phyloP scores from a whole-genome alignment of 495 filamentous ascomycete genomes.

The Evansstolkia leycettana region DNA sequence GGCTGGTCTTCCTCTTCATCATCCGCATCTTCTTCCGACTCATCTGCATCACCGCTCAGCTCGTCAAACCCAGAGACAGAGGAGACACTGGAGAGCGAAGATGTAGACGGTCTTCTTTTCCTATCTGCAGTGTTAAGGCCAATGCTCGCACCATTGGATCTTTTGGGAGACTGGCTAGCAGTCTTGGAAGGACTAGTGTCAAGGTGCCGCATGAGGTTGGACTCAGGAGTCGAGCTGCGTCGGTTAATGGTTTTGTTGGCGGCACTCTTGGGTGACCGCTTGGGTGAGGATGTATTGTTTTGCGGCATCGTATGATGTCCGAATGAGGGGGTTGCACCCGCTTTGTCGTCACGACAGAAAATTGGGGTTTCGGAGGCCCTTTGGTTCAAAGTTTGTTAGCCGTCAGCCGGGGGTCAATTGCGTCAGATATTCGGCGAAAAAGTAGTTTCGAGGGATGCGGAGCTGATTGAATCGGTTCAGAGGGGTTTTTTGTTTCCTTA shows the following conservation, averaged over 20 bases:
- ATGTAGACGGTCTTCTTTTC: slow-evolving; percentile 29
- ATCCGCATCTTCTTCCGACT: slow-evolving; percentile 37
- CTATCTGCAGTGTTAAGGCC: slow-evolving; percentile 13
- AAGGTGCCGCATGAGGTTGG: slow-evolving; percentile 6
- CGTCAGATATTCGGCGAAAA: slow-evolving; percentile 8
- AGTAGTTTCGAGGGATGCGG: background rate
- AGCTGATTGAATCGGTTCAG: background rate
- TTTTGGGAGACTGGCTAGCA: slow-evolving; percentile 13
- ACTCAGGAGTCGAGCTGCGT: background rate
- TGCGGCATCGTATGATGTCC: slow-evolving; percentile 15
- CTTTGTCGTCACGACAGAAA: background rate
- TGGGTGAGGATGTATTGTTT: slow-evolving; percentile 15
- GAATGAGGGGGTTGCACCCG: background rate
- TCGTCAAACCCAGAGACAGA: slow-evolving; percentile 28
- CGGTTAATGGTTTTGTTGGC: slow-evolving; percentile 14
- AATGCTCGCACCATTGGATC: slow-evolving; percentile 12
- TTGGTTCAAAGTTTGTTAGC: slow-evolving; percentile 13
- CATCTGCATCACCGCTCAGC: slow-evolving; percentile 26
- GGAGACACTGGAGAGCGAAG: slow-evolving; percentile 32
- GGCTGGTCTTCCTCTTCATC: slow-evolving; percentile 40
- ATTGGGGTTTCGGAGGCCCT: background rate
- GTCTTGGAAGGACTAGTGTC: slow-evolving; percentile 11
- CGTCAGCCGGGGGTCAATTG: slow-evolving; percentile 8
- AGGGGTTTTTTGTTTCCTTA: background rate
- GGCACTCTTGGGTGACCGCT: slow-evolving; percentile 16